Conservation (phyloP, 176 grass and related monocot species). For the Stipa capillata region DNA sequence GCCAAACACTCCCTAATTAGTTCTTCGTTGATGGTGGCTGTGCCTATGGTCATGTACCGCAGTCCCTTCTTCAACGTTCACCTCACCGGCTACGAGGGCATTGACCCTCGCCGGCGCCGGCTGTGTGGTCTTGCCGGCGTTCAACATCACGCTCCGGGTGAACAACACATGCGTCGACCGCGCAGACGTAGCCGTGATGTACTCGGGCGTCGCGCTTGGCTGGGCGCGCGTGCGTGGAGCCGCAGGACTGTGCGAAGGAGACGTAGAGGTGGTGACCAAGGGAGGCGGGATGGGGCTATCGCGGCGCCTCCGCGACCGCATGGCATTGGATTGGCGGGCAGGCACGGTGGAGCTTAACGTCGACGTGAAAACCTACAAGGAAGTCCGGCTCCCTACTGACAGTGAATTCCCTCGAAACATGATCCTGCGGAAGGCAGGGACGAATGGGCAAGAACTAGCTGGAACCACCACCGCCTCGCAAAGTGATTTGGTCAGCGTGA, state of each 20-base stretch:
- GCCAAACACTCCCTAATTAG: not conserved
- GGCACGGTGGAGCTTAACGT: slow-evolving; percentile 12
- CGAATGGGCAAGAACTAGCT: not conserved
- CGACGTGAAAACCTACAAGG: not conserved
- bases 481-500: not conserved
- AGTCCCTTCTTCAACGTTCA: not conserved
- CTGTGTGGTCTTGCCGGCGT: slow-evolving; percentile 14
- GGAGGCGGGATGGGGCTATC: slow-evolving; percentile 9
- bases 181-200: not conserved
- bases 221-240: slow-evolving; percentile 19
- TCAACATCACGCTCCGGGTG: slow-evolving; percentile 16
- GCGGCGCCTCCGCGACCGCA: not conserved
- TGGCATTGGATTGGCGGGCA: not conserved
- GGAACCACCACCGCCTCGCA: not conserved
- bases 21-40: not conserved
- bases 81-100: slow-evolving; percentile 8
- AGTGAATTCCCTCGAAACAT: not conserved
- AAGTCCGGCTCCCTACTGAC: not conserved
- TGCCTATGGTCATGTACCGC: not conserved
- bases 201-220: slow-evolving; percentile 28
- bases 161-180: slow-evolving; percentile 12
- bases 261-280: not conserved
- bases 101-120: slow-evolving; percentile 9
- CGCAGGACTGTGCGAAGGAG: slow-evolving; percentile 9
- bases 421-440: not conserved